Percentiles rank a stretch among this genome's conserved stretches.
Evolutionary conservation across 306 rosid genomes (phyloP).

Genomic region (Oxytropis ochrocephala): DNA sequence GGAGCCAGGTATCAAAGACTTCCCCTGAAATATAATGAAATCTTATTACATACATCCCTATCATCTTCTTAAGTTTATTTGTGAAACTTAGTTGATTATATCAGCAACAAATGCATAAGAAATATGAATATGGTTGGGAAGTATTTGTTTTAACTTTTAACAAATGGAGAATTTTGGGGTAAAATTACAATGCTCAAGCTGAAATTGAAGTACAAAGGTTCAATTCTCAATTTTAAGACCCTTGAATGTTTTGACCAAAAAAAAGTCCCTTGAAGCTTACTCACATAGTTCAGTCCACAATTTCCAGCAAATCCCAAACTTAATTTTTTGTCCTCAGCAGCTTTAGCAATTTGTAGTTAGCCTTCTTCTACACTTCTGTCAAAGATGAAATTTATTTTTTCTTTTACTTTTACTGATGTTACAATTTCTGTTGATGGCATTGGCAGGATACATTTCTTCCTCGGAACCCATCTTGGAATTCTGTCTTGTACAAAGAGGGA

Average conservation of each 20-base stretch:
- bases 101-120: background rate
- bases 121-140: background rate
- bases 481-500: constrained; percentile 43
- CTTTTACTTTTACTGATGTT: background rate
- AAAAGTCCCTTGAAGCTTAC: background rate
- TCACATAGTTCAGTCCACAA: background rate
- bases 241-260: background rate
- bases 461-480: constrained; percentile 58
- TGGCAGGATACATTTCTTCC: constrained; percentile 87
- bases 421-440: constrained; percentile 24
- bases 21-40: background rate
- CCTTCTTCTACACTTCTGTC: background rate
- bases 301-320: background rate
- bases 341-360: background rate
- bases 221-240: background rate
- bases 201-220: background rate
- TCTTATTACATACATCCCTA: background rate
- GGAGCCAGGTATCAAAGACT: background rate
- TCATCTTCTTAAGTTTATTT: background rate
- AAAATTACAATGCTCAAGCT: background rate
- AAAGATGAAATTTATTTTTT: background rate
- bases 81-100: background rate
- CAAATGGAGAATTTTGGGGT: background rate
- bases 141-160: background rate
- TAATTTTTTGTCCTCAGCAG: background rate